A percentile compares a stretch with the other conserved stretches of the same genome.
Conservation (phyloP, 805 yeast genomes). For the Spathaspora hagerdaliae region DNA sequence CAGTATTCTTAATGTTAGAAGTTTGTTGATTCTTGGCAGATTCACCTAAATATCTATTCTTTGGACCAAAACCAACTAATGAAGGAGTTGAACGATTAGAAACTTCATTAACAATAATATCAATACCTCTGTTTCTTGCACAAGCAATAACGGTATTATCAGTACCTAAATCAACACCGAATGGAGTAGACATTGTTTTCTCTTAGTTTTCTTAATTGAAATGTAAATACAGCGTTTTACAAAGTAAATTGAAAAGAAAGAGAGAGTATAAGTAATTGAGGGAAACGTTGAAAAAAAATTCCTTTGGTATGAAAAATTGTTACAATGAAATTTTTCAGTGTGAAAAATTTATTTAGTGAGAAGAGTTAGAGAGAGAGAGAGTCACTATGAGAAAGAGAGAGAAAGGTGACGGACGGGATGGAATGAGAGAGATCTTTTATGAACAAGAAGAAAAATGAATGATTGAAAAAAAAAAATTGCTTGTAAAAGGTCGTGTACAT, state of each 20-base stretch:
- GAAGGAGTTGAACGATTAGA: slow-evolving; percentile 95
- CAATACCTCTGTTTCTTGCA: slow-evolving; percentile 98
- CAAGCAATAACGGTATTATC: slow-evolving; percentile 88
- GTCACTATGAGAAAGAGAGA: too few relatives aligned
- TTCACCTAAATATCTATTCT: slow-evolving; percentile 92
- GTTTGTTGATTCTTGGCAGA: slow-evolving; percentile 94
- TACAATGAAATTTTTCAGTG: too few relatives aligned
- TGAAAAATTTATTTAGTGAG: too few relatives aligned
- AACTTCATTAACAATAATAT: slow-evolving; percentile 96
- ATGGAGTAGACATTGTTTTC: slow-evolving; percentile 76
- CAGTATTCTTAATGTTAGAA: slow-evolving; percentile 94
- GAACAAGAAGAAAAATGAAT: too few relatives aligned
- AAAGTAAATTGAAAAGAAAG: not conserved
- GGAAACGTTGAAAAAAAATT: not conserved
- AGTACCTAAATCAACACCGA: slow-evolving; percentile 98
- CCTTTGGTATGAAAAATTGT: not conserved
- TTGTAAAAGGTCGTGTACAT: not conserved
- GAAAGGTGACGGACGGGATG: too few relatives aligned
- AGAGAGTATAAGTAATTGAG: not conserved
- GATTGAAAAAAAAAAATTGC: not conserved
- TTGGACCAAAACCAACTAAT: slow-evolving; percentile 84
- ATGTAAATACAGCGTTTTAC: not conserved
- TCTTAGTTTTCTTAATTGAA: not conserved
- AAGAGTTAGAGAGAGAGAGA: too few relatives aligned
- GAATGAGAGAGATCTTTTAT: too few relatives aligned